Evolutionary conservation across 805 yeast genomes (phyloP).

Genomic region (Candida manassasensis): DNA sequence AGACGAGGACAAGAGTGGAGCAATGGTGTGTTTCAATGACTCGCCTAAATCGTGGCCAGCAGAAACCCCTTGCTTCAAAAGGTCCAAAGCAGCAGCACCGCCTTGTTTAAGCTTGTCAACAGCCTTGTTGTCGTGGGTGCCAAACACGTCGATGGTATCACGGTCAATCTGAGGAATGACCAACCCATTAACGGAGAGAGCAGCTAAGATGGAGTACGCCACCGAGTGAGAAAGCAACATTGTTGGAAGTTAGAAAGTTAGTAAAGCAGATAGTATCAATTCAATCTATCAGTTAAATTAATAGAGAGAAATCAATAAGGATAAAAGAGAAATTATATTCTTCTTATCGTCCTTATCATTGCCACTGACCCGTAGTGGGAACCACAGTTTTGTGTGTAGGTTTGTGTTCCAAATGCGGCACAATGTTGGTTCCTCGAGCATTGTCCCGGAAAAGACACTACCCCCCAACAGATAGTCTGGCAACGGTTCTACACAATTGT

Average conservation of each 20-base stretch:
- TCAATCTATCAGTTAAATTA: no score
- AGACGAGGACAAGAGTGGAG: conserved; percentile 48
- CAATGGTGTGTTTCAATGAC: conserved; percentile 19
- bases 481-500: no score
- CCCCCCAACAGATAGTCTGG: no score
- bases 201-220: conserved; percentile 39
- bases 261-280: no score
- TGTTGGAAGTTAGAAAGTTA: neutral
- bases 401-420: no score
- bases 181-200: conserved; percentile 42
- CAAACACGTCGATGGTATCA: conserved; percentile 36
- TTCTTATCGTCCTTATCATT: conserved; percentile 2
- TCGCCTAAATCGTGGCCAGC: neutral
- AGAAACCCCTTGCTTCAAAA: no score
- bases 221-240: conserved; percentile 40
- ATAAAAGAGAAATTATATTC: neutral
- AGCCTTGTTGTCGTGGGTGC: conserved; percentile 5
- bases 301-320: no score
- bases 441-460: no score
- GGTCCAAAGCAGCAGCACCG: neutral
- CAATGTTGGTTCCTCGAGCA: no score
- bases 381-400: neutral
- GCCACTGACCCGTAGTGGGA: neutral
- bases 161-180: conserved; percentile 53
- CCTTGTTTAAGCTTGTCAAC: neutral